Evolutionary conservation across 768 basidiomycete species (phyloP).

Genomic region (Fomitopsis serialis): DNA sequence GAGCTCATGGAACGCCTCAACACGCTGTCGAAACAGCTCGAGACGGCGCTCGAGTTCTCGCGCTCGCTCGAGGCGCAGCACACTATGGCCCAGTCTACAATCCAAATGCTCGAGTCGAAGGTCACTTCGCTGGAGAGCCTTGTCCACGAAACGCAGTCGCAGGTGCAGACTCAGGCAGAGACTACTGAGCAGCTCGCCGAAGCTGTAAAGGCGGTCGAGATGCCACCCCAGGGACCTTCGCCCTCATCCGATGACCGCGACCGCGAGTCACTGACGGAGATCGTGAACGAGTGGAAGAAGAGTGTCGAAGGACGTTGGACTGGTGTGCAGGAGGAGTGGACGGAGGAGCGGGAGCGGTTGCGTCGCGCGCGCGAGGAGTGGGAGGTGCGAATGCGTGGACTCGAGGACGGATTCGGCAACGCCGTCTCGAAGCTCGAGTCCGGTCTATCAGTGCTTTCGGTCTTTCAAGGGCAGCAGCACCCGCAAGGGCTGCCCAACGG

Average conservation of each 20-base stretch:
- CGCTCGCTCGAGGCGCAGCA: conserved; percentile 75
- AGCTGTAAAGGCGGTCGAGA: conserved; percentile 20
- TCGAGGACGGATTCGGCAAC: conserved; percentile 51
- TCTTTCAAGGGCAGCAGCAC: conserved; percentile 31
- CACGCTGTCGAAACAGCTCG: conserved; percentile 63
- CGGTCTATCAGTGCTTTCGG: conserved; percentile 25
- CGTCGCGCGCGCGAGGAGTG: conserved; percentile 73
- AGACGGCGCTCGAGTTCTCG: conserved; percentile 69
- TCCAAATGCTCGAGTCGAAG: conserved; percentile 61
- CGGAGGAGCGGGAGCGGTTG: conserved; percentile 71
- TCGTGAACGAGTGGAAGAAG: conserved; percentile 71
- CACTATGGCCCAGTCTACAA: conserved; percentile 67
- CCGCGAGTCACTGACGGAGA: conserved; percentile 44
- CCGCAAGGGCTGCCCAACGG: conserved; percentile 28
- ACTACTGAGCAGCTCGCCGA: conserved; percentile 23
- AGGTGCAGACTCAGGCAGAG: conserved; percentile 32
- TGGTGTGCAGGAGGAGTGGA: conserved; percentile 77
- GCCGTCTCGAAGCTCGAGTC: conserved; percentile 32
- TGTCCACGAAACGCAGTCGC: conserved; percentile 44
- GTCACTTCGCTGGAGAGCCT: conserved; percentile 62
- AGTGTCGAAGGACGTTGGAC: conserved; percentile 78
- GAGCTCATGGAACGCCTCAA: conserved; percentile 61
- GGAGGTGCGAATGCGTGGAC: conserved; percentile 53
- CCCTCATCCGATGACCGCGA: conserved; percentile 32
- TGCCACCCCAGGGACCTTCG: conserved; percentile 10